Base-by-base conservation (phyloP, 495 filamentous ascomycete genomes). In the Daldinia grandis region DNA sequence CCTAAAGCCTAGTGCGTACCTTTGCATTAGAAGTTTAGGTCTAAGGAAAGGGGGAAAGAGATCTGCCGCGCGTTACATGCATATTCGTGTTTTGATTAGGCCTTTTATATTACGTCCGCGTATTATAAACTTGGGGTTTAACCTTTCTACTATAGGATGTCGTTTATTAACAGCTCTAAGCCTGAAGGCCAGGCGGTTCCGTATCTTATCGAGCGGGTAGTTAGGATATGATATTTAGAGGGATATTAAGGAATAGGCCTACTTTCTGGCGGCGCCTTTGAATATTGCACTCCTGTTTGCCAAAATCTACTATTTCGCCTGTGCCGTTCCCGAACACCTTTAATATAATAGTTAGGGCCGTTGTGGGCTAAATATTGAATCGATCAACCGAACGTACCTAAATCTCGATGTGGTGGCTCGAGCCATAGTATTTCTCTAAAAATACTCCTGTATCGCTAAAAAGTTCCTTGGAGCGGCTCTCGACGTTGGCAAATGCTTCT, bases 251-350 rank as follows among this genome's bases (percentile, higher is more conserved):
- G 28, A 31, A 40, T 5, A 24, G 9, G 17, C 7, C 3, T 60
- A 72, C 64, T 49, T 72, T 68, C 17, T 72, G 69, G 58, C 82
- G 84, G 25, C 87, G 80, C 19, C 87, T 78, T 73, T 89, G 87
- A 4, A 88, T 82, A 53, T 83, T 87, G 58, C 87, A 89, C 37
- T 89, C 87, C 57, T 87, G 78, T 72, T 89, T 87, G 65, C 86
- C 85, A 8, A 88, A 78, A 68, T 86, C 81, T 6, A 83, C 78
- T 2, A 85, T 85, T n/a, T 78, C 79, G n/a, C 40, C 40, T 0
- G 74, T 76, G 0, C 86, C 86, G 67, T 89, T 86, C 15, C 87
- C 87, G 21, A 89, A 78, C 21, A 89, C 59, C 53, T 69, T 24
- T 25, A 17, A 9, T 14, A 58, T 35, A 12, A 15, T 10, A 58